Evolutionary conservation across 768 basidiomycete species (phyloP), one percentile per base, ranked within the genome.

Genomic region (Calocybe gangraenosa): DNA sequence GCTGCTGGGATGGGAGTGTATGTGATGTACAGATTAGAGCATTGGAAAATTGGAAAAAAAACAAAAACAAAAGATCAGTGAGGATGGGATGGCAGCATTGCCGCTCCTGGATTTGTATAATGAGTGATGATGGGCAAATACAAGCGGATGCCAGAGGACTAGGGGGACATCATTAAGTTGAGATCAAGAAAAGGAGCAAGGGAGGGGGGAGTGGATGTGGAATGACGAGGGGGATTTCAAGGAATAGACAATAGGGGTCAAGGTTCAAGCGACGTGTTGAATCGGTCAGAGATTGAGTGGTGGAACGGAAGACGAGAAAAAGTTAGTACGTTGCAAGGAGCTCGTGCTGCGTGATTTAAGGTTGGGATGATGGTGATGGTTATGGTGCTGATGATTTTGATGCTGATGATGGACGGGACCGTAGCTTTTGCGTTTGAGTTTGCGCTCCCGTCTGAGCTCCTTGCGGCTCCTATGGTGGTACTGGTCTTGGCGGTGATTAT

Each of bases 371-470:
- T 64, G 60, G 30, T 65, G 65, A 46, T 69, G 60, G 58, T 58
- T 63, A 54, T 64, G 64, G 37, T 61, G 74, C 30, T 77, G 74
- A 40, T 69, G 71, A 34, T 74, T 70, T 40, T 67, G 69, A 40
- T 70, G 69, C 37, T 64, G 63, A 28, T 74, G 67, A n/a, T 69
- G 61, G 3, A 55, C 56, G 45, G 76, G 59, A 53, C 67, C 69
- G 58, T 68, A 70, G 63, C 67, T 73, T 68, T 82, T 76, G 52
- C 78, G 73, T 63, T 83, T 81, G 63, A 76, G 68, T 66, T 82
- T 85, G 58, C 78, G 79, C 67, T 88, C 84, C 56, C 78, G 70
- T 53, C 79, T 70, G 50, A 75, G 64, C 65, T 87, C 84, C 60
- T 81, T 83, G 48, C 79, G 73, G 37, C 58, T 76, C 65, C 84